Conservation (phyloP, 129 eudicot genomes). For the Flaveria ramosissima region DNA sequence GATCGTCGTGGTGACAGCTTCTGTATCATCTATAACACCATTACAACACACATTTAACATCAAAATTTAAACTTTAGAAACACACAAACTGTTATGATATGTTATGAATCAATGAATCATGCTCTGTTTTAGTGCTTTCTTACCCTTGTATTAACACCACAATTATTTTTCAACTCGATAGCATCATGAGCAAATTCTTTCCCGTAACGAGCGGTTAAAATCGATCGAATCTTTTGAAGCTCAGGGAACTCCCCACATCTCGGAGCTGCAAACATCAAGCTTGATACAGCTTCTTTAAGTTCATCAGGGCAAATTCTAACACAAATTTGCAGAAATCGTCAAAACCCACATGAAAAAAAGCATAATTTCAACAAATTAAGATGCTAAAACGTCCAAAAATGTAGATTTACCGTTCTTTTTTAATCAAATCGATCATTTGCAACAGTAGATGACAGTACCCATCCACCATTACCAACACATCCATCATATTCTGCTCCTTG, state of each 20-base stretch:
- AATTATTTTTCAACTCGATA: conserved; percentile 59
- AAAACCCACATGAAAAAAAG: background rate
- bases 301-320: conserved; percentile 73
- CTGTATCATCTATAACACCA: conserved; percentile 57
- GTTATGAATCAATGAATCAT: background rate
- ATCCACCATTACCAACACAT: conserved; percentile 67
- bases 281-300: conserved; percentile 67
- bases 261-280: conserved; percentile 70
- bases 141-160: conserved; percentile 76
- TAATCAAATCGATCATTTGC: conserved; percentile 62
- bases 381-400: background rate
- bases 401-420: conserved; percentile 54
- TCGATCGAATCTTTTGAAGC: conserved; percentile 70
- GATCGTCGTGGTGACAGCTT: conserved; percentile 66
- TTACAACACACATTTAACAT: conserved; percentile 1
- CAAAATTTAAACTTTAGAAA: background rate
- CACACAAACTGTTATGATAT: background rate
- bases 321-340: background rate
- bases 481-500: conserved; percentile 90
- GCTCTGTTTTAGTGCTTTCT: background rate
- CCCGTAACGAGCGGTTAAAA: conserved; percentile 66
- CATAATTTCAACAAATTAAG: background rate
- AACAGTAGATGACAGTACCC: conserved; percentile 55
- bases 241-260: conserved; percentile 96
- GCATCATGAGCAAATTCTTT: conserved; percentile 73